Evolutionary conservation across 768 basidiomycete species (phyloP).

Genomic region (Symmetrospora coprosmae): DNA sequence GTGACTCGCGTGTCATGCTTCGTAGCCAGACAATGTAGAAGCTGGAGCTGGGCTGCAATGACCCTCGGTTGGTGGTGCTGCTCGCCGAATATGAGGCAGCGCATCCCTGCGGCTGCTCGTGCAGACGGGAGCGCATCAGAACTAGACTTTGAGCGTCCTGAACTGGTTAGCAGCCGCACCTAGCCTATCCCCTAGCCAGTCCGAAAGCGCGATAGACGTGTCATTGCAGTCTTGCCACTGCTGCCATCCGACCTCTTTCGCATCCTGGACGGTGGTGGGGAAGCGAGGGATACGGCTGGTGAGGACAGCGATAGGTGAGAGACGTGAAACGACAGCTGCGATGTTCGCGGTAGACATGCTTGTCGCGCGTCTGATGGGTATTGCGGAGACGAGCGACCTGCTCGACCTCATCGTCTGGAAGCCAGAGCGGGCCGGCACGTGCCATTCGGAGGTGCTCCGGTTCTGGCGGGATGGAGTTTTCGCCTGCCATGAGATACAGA

Average conservation of each 20-base stretch:
- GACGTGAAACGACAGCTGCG: neutral
- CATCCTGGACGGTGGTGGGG: too few species aligned
- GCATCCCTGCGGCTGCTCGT: neutral
- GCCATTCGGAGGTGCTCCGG: too few species aligned
- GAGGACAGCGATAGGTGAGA: neutral
- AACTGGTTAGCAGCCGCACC: neutral
- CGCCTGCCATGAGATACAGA: too few species aligned
- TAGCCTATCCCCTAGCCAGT: neutral
- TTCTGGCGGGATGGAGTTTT: too few species aligned
- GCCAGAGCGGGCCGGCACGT: too few species aligned
- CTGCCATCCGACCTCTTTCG: too few species aligned
- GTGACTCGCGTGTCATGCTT: neutral
- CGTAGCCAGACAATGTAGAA: neutral
- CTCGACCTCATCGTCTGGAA: too few species aligned
- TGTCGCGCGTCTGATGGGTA: too few species aligned
- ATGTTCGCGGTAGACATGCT: neutral
- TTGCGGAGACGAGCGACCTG: too few species aligned
- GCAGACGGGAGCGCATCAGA: neutral
- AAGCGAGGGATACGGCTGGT: neutral
- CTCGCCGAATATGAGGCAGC: conserved; percentile 4
- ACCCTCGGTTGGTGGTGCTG: conserved; percentile 19
- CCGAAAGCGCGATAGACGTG: neutral
- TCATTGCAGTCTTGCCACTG: too few species aligned
- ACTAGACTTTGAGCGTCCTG: neutral
- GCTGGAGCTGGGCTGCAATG: conserved; percentile 7